A percentile compares a stretch with the other conserved stretches of the same genome.
These are phyloP conservation scores for Solanum medicagineum DNA, from an alignment of 257 asterid species.

Conservation along the genomic window DNA sequence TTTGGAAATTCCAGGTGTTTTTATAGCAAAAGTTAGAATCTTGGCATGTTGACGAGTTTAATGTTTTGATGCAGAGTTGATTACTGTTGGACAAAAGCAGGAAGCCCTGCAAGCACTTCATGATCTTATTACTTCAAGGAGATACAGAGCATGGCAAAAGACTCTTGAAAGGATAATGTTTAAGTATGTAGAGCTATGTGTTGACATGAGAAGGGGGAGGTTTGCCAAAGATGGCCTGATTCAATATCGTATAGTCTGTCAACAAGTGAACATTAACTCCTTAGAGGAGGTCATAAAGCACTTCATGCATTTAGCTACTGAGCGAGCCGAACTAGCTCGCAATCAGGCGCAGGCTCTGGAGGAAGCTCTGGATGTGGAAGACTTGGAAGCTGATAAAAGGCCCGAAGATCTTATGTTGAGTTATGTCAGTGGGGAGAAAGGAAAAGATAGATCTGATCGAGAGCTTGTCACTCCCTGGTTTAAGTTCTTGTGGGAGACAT, in stretches of 20 bases:
- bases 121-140: slow-evolving; percentile 71
- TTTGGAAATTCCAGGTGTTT: not conserved
- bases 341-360: slow-evolving; percentile 76
- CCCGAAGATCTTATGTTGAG: slow-evolving; percentile 97
- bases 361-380: slow-evolving; percentile 85
- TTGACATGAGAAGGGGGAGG: slow-evolving; percentile 92
- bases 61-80: slow-evolving; percentile 55
- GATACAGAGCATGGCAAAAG: slow-evolving; percentile 92
- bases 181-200: slow-evolving; percentile 88
- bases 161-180: slow-evolving; percentile 80
- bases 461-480: slow-evolving; percentile 89
- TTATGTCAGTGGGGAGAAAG: slow-evolving; percentile 95
- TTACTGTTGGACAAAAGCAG: slow-evolving; percentile 86
- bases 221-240: slow-evolving; percentile 94
- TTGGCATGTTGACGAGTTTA: not conserved
- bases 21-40: not conserved
- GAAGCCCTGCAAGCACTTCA: slow-evolving; percentile 90
- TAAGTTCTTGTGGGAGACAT: slow-evolving; percentile 85
- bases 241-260: slow-evolving; percentile 90
- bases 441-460: slow-evolving; percentile 87
- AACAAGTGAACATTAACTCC: slow-evolving; percentile 79
- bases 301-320: slow-evolving; percentile 89
- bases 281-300: slow-evolving; percentile 93
- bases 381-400: slow-evolving; percentile 83
- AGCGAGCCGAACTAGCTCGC: slow-evolving; percentile 82